Conservation (phyloP, 805 yeast genomes). For the Hanseniaspora lachancei region DNA sequence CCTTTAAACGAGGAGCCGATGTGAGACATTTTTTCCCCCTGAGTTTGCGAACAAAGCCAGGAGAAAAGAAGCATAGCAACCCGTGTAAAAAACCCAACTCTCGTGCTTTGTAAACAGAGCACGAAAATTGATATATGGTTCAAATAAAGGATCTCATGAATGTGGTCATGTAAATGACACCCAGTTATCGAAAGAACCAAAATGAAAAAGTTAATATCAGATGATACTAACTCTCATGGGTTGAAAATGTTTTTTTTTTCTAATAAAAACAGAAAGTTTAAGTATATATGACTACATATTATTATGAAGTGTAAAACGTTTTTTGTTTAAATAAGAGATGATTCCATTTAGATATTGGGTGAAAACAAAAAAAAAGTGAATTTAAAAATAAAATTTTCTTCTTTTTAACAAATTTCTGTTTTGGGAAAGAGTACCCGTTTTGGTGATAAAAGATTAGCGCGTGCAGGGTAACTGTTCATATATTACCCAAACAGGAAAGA, state of each 20-base stretch:
- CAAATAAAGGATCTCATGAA: slow-evolving; percentile 8
- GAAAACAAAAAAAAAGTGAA: too few relatives aligned
- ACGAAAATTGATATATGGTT: neutral
- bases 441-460: neutral
- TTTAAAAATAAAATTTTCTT: neutral
- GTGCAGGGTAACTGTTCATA: neutral
- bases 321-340: neutral
- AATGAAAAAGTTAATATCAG: neutral
- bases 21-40: neutral
- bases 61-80: neutral
- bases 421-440: too few relatives aligned
- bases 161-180: neutral
- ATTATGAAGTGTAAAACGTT: too few relatives aligned
- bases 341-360: too few relatives aligned
- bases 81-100: slow-evolving; percentile 10
- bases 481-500: neutral
- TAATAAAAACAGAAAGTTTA: too few relatives aligned
- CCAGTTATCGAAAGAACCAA: slow-evolving; percentile 13
- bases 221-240: neutral
- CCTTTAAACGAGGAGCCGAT: slow-evolving; percentile 7
- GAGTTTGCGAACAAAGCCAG: too few relatives aligned
- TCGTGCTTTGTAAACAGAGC: neutral
- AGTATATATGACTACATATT: too few relatives aligned
- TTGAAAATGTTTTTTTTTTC: too few relatives aligned
- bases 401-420: neutral